These are phyloP conservation scores for Sonneratia alba DNA, from an alignment of 345 rosid species.

Conservation along the genomic window DNA sequence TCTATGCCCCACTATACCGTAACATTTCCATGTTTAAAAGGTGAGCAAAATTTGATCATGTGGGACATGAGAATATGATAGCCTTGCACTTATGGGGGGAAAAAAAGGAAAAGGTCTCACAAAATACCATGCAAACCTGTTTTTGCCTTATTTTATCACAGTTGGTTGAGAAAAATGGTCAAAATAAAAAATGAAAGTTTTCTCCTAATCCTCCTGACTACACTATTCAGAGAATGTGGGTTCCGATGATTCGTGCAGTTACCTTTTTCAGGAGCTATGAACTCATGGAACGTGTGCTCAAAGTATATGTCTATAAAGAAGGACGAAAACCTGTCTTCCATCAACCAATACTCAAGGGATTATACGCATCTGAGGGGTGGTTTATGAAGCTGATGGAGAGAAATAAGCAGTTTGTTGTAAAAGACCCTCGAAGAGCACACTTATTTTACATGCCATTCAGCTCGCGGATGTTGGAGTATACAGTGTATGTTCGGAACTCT, in stretches of 20 bases:
- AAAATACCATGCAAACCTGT: background rate
- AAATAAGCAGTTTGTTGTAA: conserved; percentile 55
- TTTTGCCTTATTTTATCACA: background rate
- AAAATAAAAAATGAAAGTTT: background rate
- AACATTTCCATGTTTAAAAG: conserved; percentile 84
- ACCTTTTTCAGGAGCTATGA: conserved; percentile 75
- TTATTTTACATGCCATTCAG: conserved; percentile 94
- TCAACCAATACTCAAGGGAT: conserved; percentile 77
- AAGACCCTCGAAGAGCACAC: conserved; percentile 79
- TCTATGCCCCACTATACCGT: conserved; percentile 67
- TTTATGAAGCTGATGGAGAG: conserved; percentile 95
- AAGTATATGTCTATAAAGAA: conserved; percentile 72
- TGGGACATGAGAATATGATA: background rate
- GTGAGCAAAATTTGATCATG: conserved; percentile 19
- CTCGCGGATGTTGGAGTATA: conserved; percentile 78
- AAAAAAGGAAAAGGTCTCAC: background rate
- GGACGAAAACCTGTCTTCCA: conserved; percentile 86
- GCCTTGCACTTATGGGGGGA: background rate
- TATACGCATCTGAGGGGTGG: conserved; percentile 99
- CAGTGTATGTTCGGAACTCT: conserved; percentile 82
- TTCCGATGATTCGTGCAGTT: background rate
- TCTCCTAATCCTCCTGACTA: background rate
- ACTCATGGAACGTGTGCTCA: conserved; percentile 75
- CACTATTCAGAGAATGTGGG: background rate
- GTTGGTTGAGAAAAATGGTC: background rate